Base-by-base conservation (phyloP, 2,329 filamentous ascomycete genomes). In the Alternaria tenuissima region DNA sequence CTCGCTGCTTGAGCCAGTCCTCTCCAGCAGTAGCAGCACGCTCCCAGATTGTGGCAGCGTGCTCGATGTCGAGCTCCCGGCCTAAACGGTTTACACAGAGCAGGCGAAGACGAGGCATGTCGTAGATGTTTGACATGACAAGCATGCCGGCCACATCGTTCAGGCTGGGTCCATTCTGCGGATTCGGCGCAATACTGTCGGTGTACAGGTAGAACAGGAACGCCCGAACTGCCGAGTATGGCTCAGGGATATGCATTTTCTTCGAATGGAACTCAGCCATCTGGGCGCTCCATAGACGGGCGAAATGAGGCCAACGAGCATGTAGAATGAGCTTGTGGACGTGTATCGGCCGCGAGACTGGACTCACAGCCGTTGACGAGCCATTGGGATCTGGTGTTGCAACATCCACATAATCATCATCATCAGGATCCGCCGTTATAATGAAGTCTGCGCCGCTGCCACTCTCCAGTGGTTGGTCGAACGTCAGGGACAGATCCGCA, bases 241-340 rank as follows among this genome's bases (percentile, higher is more conserved):
- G 94, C 74, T 99, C 96, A 0, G 95, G 94, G 44, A 99, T 97
- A 79, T 99, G 94, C 91, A 99, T 95, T 78, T 92, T 93, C 73
- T 95, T 95, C 16, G 93, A 95, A 76, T 99, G 95, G 72, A 96
- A 99, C 77, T 99, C 95, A 12, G 91, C 89, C 95, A 99, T 99
- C 74, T 97, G 93, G 5, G 94, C 89, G 52, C 91, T 90, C 82
- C 96, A 98, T 3, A 99, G 83, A 16, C 95, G 90, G 41, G 91
- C 89, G 81, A 99, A 99, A 78, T 99, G 95, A 28, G 95, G 94
- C 95, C 95, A 99, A 52, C 95, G 91, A 20, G 95, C 91, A 77
- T 96, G 92, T 8, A 99, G 85, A 54, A 99, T 97, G 57, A 99
- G 89, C 62, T 92, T 93, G 79, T 99, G 95, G 4, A 98, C 94